A percentile compares a stretch with the other conserved stretches of the same genome.
Conservation (phyloP, 2,329 filamentous ascomycete species). For the Incumbomyces delicatus region DNA sequence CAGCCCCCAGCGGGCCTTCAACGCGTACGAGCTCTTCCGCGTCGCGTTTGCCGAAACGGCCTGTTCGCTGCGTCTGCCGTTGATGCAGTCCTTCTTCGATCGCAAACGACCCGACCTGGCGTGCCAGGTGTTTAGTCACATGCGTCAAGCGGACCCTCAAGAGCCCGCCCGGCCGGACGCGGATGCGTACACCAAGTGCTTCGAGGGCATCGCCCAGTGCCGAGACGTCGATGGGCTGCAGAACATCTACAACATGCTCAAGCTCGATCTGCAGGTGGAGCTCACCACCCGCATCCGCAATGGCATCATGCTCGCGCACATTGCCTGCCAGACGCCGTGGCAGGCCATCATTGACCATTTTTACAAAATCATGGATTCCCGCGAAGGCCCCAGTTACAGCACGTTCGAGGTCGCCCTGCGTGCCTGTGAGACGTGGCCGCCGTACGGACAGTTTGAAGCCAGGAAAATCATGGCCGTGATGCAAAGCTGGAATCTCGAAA, state of each 20-base stretch:
- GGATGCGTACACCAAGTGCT: constrained; percentile 67
- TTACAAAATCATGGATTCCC: constrained; percentile 71
- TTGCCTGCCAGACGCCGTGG: constrained; percentile 54
- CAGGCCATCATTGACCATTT: constrained; percentile 61
- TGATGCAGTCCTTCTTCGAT: constrained; percentile 77
- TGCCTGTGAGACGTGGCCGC: constrained; percentile 55
- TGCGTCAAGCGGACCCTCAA: constrained; percentile 60
- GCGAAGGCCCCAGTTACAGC: constrained; percentile 76
- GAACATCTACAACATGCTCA: constrained; percentile 83
- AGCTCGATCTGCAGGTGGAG: constrained; percentile 76
- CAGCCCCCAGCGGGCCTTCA: constrained; percentile 55
- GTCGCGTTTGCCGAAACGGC: constrained; percentile 54
- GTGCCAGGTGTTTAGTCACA: constrained; percentile 77
- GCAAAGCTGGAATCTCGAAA: constrained; percentile 63
- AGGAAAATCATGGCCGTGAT: constrained; percentile 48
- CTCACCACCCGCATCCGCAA: constrained; percentile 69
- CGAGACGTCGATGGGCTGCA: constrained; percentile 56
- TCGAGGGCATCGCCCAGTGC: constrained; percentile 61
- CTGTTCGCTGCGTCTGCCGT: constrained; percentile 52
- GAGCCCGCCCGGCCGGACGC: constrained; percentile 51
- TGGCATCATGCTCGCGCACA: constrained; percentile 77
- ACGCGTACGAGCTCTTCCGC: constrained; percentile 49
- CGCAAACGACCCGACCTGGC: constrained; percentile 76
- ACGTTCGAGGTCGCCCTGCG: constrained; percentile 74
- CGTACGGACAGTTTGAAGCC: constrained; percentile 33